These are phyloP conservation scores for Pseudogymnoascus sp. DNA, from an alignment of 2,329 filamentous ascomycete genomes.

Conservation along the genomic window DNA sequence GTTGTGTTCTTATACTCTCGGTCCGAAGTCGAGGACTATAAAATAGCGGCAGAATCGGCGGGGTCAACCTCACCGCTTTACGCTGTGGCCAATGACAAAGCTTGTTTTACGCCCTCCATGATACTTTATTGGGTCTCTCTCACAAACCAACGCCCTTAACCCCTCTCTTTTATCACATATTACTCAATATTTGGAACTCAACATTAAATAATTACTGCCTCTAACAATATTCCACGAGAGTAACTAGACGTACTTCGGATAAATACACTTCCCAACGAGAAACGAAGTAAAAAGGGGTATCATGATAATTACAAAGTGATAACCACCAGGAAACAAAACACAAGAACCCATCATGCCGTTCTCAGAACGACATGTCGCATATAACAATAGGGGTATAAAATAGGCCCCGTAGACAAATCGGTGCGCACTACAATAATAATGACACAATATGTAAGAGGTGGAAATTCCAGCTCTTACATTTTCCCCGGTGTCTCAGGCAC, in stretches of 20 bases:
- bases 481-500: background rate
- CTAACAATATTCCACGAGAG: constrained; percentile 4
- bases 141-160: background rate
- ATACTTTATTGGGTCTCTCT: background rate
- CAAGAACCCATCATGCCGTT: background rate
- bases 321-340: constrained; percentile 1
- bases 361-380: background rate
- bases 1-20: background rate
- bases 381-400: background rate
- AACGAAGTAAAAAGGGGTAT: constrained; percentile 6
- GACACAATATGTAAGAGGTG: too few species aligned
- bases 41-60: constrained; percentile 7
- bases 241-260: background rate
- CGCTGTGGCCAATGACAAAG: background rate
- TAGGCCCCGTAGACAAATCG: background rate
- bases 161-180: background rate
- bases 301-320: constrained; percentile 9
- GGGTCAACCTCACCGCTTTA: background rate
- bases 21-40: background rate
- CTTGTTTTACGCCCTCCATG: background rate
- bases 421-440: background rate
- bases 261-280: background rate
- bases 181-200: too few species aligned
- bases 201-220: background rate
- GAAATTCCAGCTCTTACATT: constrained; percentile 1